These are phyloP conservation scores for Colletotrichum falcatum DNA, from an alignment of 2,329 filamentous ascomycete species.

Conservation along the genomic window DNA sequence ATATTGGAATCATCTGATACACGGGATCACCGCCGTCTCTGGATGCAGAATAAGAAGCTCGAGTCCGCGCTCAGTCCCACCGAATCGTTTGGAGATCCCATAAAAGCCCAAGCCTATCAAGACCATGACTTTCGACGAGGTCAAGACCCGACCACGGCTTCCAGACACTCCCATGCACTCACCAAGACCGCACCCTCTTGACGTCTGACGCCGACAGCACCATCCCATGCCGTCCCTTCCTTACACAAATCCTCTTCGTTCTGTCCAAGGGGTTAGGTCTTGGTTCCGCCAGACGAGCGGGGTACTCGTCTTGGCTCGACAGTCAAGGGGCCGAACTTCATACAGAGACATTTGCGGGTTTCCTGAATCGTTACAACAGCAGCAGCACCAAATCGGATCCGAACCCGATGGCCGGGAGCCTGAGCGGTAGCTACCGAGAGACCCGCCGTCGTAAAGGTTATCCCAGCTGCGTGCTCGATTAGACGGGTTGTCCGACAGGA, in stretches of 20 bases:
- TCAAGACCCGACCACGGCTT: background rate
- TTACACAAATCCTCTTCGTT: background rate
- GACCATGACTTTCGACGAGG: background rate
- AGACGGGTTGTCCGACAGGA: slow-evolving; percentile 5
- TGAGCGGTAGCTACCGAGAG: background rate
- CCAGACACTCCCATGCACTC: no score
- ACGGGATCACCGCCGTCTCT: background rate
- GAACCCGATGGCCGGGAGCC: slow-evolving; percentile 19
- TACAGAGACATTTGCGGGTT: slow-evolving; percentile 26
- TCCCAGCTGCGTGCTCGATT: slow-evolving; percentile 23
- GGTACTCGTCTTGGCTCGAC: slow-evolving; percentile 11
- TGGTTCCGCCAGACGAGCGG: slow-evolving; percentile 15
- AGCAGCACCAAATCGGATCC: slow-evolving; percentile 21
- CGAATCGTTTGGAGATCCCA: background rate
- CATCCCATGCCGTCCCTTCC: background rate
- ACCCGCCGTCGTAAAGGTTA: slow-evolving; percentile 18
- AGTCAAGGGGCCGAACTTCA: slow-evolving; percentile 10
- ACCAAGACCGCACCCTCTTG: background rate
- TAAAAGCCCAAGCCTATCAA: no score
- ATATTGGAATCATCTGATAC: background rate
- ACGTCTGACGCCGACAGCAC: slow-evolving; percentile 6
- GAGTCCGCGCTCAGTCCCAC: background rate
- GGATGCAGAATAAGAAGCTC: background rate
- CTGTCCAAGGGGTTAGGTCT: slow-evolving; percentile 23
- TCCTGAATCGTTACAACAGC: slow-evolving; percentile 4